Conservation (phyloP, 257 asterid species). For the Misopates orontium region DNA sequence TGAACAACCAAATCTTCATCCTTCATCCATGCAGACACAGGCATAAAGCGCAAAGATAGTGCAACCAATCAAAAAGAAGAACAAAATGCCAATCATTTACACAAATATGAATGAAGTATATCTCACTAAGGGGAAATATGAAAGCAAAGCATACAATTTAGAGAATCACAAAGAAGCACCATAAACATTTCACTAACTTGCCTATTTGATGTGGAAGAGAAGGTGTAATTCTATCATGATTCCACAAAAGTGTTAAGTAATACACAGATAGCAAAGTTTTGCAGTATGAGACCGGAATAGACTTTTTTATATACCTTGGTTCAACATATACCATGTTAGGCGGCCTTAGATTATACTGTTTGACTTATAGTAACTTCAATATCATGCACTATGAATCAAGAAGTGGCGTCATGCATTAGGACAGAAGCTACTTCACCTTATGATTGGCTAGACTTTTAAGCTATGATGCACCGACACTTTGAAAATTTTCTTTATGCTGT, state of each 20-base stretch:
- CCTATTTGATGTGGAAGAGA: conserved; percentile 11
- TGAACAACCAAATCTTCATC: conserved; percentile 22
- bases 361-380: not conserved
- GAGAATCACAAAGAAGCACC: conserved; percentile 5
- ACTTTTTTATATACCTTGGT: not conserved
- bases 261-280: not conserved
- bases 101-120: conserved; percentile 1
- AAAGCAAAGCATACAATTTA: conserved; percentile 7
- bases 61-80: not conserved
- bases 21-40: conserved; percentile 9
- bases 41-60: no score
- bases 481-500: no score
- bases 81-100: conserved; percentile 19
- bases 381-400: not conserved
- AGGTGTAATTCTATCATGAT: not conserved
- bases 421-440: not conserved
- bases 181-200: conserved; percentile 4
- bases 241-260: conserved; percentile 9
- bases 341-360: not conserved
- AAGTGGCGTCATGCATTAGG: not conserved
- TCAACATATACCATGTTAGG: not conserved
- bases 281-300: not conserved
- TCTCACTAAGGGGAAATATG: not conserved
- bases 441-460: no score
- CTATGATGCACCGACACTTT: no score